Evolutionary conservation across 2,329 filamentous ascomycete species (phyloP).

Genomic region (Penicillium thymicola): DNA sequence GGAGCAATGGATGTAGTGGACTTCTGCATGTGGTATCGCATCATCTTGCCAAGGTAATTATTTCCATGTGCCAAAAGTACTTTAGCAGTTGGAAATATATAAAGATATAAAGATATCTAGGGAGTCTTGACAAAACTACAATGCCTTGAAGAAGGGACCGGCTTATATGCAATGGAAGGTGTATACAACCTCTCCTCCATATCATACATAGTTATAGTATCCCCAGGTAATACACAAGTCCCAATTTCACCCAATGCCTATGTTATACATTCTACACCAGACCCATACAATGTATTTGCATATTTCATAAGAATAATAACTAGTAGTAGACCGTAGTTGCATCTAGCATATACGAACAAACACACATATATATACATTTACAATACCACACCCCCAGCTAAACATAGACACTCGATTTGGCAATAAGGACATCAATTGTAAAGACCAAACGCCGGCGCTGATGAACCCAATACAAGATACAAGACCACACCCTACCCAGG

Average conservation of each 20-base stretch:
- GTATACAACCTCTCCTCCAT: too few relatives aligned
- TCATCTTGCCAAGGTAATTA: neutral
- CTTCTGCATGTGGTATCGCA: neutral
- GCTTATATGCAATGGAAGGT: neutral
- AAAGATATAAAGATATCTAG: too few relatives aligned
- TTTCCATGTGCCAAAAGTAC: neutral
- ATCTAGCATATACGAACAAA: neutral
- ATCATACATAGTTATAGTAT: neutral
- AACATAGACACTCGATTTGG: neutral
- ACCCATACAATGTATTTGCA: neutral
- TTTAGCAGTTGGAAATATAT: too few relatives aligned
- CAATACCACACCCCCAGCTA: neutral
- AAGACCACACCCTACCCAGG: neutral
- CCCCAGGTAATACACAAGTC: neutral
- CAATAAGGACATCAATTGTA: slow-evolving; percentile 1
- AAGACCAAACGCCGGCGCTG: slow-evolving; percentile 33
- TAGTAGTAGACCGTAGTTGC: neutral
- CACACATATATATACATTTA: slow-evolving; percentile 3
- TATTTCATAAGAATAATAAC: neutral
- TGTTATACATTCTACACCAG: too few relatives aligned
- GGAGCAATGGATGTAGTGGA: neutral
- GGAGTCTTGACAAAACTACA: neutral
- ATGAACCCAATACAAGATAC: slow-evolving; percentile 20
- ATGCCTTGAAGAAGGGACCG: neutral
- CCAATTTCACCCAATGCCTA: neutral